Base-by-base conservation (phyloP, 1,139 yeast genomes). In the Saccharomyces uvarum region DNA sequence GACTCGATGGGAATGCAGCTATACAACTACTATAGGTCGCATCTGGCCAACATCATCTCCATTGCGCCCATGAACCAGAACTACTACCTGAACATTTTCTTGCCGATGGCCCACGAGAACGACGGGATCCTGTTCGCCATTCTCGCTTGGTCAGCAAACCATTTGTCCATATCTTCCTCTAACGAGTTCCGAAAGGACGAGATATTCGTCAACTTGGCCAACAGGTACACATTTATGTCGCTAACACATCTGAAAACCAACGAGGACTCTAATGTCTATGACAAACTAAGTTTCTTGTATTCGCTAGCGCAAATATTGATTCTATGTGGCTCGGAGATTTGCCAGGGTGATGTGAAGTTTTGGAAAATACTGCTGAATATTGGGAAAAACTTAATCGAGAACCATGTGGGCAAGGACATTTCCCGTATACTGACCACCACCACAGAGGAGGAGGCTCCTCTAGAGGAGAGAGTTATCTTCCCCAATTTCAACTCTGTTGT, bases 31-130 rank as follows among this genome's bases (percentile, higher is more conserved):
- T 88, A 85, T 67, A 78, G 82, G 49, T 81, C 82, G 56, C 78
- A 77, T 32, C 73, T 86, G 52, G 80, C 87, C 4, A 73, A 74
- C 14, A 75, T 81, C 53, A 79, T 86, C 13, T 82, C 87, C 14
- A 80, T 86, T 52, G 84, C 88, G 1, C 87, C 93, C 58, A 70
- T 74, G 51, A 81, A 77, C 33, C 81, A 84, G 33, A 88, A 87
- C 65, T 81, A 84, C 61, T 88, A 83, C 65, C 79, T 82, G 55
- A 82, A 82, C 47, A 83, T 86, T n/a, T 87, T 87, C 66, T 71
- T 88, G 46, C 93, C 95, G 0, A 79, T 88, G 77, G 93, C 95
- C 0, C 83, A 83, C 54, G 73, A 75, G 54, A 87, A 86, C 62
- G 74, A 75, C 47, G 87, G 91, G 0, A 87, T 86, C 1, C 70